Percentiles rank a stretch among this genome's conserved stretches.
phyloP scores from a whole-genome alignment of 1,139 yeast genomes.

The Kodamaea alishanica region DNA sequence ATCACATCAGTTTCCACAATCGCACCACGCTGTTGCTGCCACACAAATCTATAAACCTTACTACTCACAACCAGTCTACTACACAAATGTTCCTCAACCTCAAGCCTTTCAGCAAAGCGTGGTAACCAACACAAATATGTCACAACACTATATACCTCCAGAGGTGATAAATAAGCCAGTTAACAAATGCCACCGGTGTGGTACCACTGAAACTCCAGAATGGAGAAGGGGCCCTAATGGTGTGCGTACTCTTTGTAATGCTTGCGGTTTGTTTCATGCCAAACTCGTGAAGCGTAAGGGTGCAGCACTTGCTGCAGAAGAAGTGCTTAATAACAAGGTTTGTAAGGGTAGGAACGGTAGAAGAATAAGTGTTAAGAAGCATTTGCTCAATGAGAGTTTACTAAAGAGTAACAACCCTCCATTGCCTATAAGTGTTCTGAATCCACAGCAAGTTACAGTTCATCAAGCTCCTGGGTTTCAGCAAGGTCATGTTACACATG shows the following conservation, averaged over 20 bases:
- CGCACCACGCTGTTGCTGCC: too few relatives aligned
- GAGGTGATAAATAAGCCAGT: conserved; percentile 37
- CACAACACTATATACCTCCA: conserved; percentile 24
- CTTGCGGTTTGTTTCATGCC: conserved; percentile 78
- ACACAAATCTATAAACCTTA: background rate
- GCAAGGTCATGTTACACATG: too few relatives aligned
- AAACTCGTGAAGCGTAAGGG: conserved; percentile 68
- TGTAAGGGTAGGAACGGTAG: conserved; percentile 48
- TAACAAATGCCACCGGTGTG: conserved; percentile 62
- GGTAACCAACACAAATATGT: conserved; percentile 3
- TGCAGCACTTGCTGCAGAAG: conserved; percentile 56
- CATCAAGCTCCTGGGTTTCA: too few relatives aligned
- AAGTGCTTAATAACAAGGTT: conserved; percentile 43
- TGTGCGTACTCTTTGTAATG: conserved; percentile 22
- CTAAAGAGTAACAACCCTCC: conserved; percentile 7
- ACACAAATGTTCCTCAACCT: conserved; percentile 9
- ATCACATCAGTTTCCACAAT: too few relatives aligned
- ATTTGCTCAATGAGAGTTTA: conserved; percentile 16
- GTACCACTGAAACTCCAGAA: conserved; percentile 43
- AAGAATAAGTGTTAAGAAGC: conserved; percentile 38
- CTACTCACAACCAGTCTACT: conserved; percentile 15
- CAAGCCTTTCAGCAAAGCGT: conserved; percentile 11
- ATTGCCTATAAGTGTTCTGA: too few relatives aligned
- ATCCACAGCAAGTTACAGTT: too few relatives aligned
- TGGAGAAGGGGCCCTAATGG: conserved; percentile 31